Conservation (phyloP, 2,329 filamentous ascomycete genomes). For the Aspergillus ochraceoroseus region DNA sequence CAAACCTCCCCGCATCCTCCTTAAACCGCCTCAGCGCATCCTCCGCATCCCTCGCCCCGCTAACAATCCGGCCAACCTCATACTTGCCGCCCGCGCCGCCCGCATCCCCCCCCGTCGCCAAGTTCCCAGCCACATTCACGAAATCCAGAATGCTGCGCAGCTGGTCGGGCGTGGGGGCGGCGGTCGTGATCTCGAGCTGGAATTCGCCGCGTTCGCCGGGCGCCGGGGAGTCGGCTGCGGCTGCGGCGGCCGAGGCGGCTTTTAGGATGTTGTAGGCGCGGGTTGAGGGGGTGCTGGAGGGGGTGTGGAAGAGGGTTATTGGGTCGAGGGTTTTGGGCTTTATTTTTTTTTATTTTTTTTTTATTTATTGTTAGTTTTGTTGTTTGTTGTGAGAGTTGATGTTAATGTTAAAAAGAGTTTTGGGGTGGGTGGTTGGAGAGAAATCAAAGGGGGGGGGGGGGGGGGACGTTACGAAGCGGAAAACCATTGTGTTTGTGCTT, state of each 20-base stretch:
- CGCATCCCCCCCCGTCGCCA: slow-evolving; percentile 54
- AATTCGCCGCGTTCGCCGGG: slow-evolving; percentile 69
- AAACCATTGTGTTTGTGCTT: slow-evolving; percentile 20
- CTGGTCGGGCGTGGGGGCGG: slow-evolving; percentile 74
- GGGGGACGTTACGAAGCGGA: slow-evolving; percentile 24
- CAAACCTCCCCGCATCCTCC: slow-evolving; percentile 60
- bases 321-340: slow-evolving; percentile 80
- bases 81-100: slow-evolving; percentile 61
- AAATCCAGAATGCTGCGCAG: slow-evolving; percentile 78
- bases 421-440: not conserved
- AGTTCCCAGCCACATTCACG: slow-evolving; percentile 41
- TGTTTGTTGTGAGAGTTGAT: no score
- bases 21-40: slow-evolving; percentile 79
- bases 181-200: slow-evolving; percentile 78
- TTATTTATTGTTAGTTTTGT: no score
- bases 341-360: not conserved
- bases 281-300: slow-evolving; percentile 65
- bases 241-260: slow-evolving; percentile 67
- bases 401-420: no score
- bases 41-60: slow-evolving; percentile 65
- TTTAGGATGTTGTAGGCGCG: slow-evolving; percentile 73
- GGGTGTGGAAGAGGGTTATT: slow-evolving; percentile 92
- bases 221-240: slow-evolving; percentile 73
- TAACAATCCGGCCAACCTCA: slow-evolving; percentile 60
- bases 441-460: not conserved